Percentiles rank a stretch among this genome's conserved stretches.
Evolutionary conservation across 768 basidiomycete genomes (phyloP).

Genomic region (Termitomyces sp.): DNA sequence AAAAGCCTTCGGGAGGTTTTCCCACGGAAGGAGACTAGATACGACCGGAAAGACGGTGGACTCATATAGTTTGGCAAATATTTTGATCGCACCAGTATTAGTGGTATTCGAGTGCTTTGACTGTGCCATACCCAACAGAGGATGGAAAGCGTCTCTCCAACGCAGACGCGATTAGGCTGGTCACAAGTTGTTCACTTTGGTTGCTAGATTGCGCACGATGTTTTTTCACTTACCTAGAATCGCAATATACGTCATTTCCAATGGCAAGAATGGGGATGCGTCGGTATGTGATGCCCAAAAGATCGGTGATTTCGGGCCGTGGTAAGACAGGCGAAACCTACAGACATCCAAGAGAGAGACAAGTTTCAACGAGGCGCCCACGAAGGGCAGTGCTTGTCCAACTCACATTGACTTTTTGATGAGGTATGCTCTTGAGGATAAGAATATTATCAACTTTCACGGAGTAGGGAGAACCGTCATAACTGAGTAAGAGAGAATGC

Average conservation of each 20-base stretch:
- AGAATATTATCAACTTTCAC: constrained; percentile 51
- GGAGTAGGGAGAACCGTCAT: constrained; percentile 49
- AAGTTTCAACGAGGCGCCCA: not conserved
- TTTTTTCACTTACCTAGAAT: constrained; percentile 34
- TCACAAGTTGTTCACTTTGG: not conserved
- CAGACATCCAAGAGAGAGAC: not conserved
- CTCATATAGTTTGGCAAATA: constrained; percentile 42
- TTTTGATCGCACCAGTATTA: constrained; percentile 47
- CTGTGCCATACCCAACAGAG: constrained; percentile 40
- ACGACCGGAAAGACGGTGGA: constrained; percentile 44
- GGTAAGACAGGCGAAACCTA: constrained; percentile 51
- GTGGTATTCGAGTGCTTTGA: constrained; percentile 35
- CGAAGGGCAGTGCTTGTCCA: not conserved
- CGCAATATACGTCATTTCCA: constrained; percentile 59
- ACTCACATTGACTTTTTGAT: constrained; percentile 45
- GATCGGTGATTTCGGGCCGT: constrained; percentile 52
- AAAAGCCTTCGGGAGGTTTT: constrained; percentile 40
- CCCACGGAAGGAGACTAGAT: constrained; percentile 42
- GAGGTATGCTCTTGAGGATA: constrained; percentile 43
- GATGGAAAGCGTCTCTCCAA: constrained; percentile 56
- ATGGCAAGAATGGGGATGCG: constrained; percentile 59
- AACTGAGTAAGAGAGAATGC: constrained; percentile 26
- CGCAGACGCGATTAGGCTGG: constrained; percentile 42
- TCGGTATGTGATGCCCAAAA: constrained; percentile 52
- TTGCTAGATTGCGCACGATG: not conserved